Conservation (phyloP, 805 yeast species). For the Candida endomychidarum region DNA sequence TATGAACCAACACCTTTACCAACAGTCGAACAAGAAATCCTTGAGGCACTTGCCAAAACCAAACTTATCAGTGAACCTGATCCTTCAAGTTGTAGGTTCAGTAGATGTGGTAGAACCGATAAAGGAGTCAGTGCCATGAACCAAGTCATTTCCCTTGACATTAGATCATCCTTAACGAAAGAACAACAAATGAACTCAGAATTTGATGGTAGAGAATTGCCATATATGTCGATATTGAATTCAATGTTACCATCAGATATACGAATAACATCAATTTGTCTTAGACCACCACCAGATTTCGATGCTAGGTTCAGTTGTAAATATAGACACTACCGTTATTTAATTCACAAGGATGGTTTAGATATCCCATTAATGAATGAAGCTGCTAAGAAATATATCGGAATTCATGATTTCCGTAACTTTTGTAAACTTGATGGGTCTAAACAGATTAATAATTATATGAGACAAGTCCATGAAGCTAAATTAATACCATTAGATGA, state of each 20-base stretch:
- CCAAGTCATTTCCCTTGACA: constrained; percentile 80
- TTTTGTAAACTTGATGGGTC: constrained; percentile 94
- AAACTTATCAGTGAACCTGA: constrained; percentile 61
- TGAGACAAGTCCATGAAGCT: constrained; percentile 59
- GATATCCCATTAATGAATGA: constrained; percentile 65
- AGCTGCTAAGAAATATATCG: constrained; percentile 64
- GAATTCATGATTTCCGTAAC: constrained; percentile 88
- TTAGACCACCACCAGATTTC: constrained; percentile 79
- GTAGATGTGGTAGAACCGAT: constrained; percentile 94
- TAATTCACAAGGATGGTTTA: constrained; percentile 58
- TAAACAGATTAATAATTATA: constrained; percentile 81
- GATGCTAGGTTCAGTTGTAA: constrained; percentile 92
- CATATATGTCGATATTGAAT: constrained; percentile 74
- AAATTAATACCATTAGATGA: constrained; percentile 42
- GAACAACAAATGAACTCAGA: constrained; percentile 61
- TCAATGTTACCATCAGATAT: constrained; percentile 79
- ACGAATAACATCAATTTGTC: constrained; percentile 73
- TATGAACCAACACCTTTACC: constrained; percentile 73
- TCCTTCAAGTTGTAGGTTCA: constrained; percentile 66
- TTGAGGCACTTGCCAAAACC: constrained; percentile 69
- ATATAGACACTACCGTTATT: constrained; percentile 82
- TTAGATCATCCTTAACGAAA: constrained; percentile 63
- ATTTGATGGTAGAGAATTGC: constrained; percentile 68
- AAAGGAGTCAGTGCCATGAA: constrained; percentile 97
- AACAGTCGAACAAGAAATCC: constrained; percentile 77